Conservation (phyloP, 352 stramenopile species). For the Phytophthora lateralis region DNA sequence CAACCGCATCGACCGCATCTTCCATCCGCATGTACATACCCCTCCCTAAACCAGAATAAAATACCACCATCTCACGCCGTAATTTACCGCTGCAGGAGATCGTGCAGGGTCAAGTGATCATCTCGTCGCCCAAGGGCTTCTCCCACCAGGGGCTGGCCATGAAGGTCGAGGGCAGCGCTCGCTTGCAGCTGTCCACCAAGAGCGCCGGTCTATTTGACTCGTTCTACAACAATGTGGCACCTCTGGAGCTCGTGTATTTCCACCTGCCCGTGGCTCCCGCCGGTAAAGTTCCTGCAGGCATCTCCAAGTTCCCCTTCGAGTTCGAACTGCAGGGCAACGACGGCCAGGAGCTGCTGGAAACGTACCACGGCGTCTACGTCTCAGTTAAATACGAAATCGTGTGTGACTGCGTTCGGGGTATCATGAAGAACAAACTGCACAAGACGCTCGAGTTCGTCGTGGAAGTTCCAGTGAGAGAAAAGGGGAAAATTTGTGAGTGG, state of each 20-base stretch:
- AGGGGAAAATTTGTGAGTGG: background rate
- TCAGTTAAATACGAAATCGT: slow-evolving; percentile 91
- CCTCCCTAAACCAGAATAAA: background rate
- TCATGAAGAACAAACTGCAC: slow-evolving; percentile 89
- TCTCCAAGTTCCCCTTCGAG: slow-evolving; percentile 91
- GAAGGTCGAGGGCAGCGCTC: slow-evolving; percentile 83
- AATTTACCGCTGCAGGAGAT: slow-evolving; percentile 53
- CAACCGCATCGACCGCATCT: slow-evolving; percentile 87
- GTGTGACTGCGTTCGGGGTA: slow-evolving; percentile 81
- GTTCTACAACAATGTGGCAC: slow-evolving; percentile 79
- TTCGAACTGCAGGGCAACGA: slow-evolving; percentile 81
- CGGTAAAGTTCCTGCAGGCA: slow-evolving; percentile 77
- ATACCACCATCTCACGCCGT: slow-evolving; percentile 1
- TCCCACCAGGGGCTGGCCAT: slow-evolving; percentile 82
- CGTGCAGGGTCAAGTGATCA: slow-evolving; percentile 85
- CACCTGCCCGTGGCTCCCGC: slow-evolving; percentile 72
- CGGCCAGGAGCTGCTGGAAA: slow-evolving; percentile 82
- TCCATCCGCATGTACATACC: slow-evolving; percentile 70
- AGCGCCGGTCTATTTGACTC: slow-evolving; percentile 83
- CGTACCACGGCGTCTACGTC: slow-evolving; percentile 93
- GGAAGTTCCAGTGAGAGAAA: slow-evolving; percentile 72
- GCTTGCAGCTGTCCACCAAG: slow-evolving; percentile 83
- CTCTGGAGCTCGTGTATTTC: slow-evolving; percentile 85
- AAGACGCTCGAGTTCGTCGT: slow-evolving; percentile 92
- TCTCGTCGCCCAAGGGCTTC: slow-evolving; percentile 86